A percentile compares a stretch with the other conserved stretches of the same genome.
Conservation (phyloP, 345 rosid genomes). For the Brassica cretica region DNA sequence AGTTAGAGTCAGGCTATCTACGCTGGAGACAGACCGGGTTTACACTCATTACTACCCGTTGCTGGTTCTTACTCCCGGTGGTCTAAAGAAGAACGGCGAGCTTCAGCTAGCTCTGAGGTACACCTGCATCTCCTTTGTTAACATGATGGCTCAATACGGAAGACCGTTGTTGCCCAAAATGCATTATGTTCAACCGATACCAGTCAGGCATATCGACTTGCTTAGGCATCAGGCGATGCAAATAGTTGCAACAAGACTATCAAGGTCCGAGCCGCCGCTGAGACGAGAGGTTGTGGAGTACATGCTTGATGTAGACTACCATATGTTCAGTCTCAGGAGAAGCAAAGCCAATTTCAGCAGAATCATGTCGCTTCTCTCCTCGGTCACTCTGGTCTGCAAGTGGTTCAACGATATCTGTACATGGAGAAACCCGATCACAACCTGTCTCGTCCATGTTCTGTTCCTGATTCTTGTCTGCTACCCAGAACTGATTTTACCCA, state of each 20-base stretch:
- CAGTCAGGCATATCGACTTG: slow-evolving; percentile 67
- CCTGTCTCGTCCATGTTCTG: slow-evolving; percentile 69
- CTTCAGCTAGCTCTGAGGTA: slow-evolving; percentile 87
- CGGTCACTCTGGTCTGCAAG: slow-evolving; percentile 61
- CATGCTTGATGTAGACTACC: slow-evolving; percentile 91
- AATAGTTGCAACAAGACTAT: slow-evolving; percentile 76
- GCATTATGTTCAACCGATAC: slow-evolving; percentile 85
- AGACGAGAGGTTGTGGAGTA: slow-evolving; percentile 85
- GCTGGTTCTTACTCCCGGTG: slow-evolving; percentile 66
- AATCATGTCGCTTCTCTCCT: slow-evolving; percentile 73
- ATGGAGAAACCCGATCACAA: slow-evolving; percentile 90
- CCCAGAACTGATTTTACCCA: slow-evolving; percentile 87
- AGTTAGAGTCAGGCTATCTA: slow-evolving; percentile 86
- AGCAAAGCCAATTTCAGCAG: slow-evolving; percentile 92
- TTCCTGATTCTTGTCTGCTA: slow-evolving; percentile 85
- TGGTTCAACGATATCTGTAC: slow-evolving; percentile 81
- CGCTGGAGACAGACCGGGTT: slow-evolving; percentile 80
- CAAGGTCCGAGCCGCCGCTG: slow-evolving; percentile 88
- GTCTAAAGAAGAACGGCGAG: slow-evolving; percentile 87
- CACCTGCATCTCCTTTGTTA: slow-evolving; percentile 77
- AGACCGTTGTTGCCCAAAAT: slow-evolving; percentile 92
- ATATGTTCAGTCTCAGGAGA: slow-evolving; percentile 90
- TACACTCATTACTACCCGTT: slow-evolving; percentile 92
- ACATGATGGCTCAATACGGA: slow-evolving; percentile 89
- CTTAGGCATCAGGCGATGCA: slow-evolving; percentile 87